Evolutionary conservation across 805 yeast species (phyloP).

Genomic region (Wickerhamiella allomyrinae): DNA sequence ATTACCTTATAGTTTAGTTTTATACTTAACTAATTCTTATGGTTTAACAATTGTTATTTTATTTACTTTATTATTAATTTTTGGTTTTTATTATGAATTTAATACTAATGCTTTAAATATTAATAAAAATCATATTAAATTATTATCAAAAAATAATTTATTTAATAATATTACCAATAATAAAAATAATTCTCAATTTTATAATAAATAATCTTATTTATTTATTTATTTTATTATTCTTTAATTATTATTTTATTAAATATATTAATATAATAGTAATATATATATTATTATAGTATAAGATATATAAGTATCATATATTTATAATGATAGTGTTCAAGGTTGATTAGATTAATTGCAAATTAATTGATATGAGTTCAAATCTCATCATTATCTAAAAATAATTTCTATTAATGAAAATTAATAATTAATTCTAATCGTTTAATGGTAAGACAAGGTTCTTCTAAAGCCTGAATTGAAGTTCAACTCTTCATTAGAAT

Average conservation of each 20-base stretch:
- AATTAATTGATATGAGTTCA: slow-evolving; percentile 6
- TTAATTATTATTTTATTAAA: too few relatives aligned
- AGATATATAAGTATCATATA: too few relatives aligned
- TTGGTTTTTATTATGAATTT: slow-evolving; percentile 5
- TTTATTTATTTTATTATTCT: too few relatives aligned
- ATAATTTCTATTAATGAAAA: neutral
- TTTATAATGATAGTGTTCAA: slow-evolving; percentile 4
- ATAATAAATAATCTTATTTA: neutral
- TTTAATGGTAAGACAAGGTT: slow-evolving; percentile 1
- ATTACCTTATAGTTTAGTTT: slow-evolving; percentile 2
- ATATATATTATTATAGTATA: too few relatives aligned
- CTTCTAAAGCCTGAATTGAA: slow-evolving; percentile 1
- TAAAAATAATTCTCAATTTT: neutral
- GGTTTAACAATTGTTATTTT: slow-evolving; percentile 3
- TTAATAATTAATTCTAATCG: neutral
- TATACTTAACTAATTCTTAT: neutral
- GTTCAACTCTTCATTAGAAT: slow-evolving; percentile 1
- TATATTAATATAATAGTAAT: too few relatives aligned
- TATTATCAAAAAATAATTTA: neutral
- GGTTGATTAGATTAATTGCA: slow-evolving; percentile 7
- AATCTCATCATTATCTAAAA: slow-evolving; percentile 5
- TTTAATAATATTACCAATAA: slow-evolving; percentile 1
- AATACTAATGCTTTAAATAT: slow-evolving; percentile 6
- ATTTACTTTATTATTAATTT: slow-evolving; percentile 3
- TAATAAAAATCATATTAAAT: slow-evolving; percentile 4